These are phyloP conservation scores for Nephelium lappaceum DNA, from an alignment of 345 rosid genomes.

Conservation along the genomic window DNA sequence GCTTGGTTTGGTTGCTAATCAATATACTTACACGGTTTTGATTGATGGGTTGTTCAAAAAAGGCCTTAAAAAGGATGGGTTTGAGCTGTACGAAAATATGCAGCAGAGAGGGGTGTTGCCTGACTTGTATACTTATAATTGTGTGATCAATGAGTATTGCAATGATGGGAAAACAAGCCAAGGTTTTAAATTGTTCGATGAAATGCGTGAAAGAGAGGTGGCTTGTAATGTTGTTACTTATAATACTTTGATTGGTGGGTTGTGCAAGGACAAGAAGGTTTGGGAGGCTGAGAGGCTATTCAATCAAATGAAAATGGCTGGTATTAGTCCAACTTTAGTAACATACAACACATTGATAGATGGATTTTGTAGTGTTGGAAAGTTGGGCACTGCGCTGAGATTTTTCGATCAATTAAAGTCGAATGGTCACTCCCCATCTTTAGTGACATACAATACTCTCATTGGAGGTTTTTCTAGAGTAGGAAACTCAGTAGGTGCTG, in stretches of 20 bases:
- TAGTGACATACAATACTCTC: constrained; percentile 61
- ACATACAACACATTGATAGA: constrained; percentile 67
- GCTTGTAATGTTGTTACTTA: constrained; percentile 59
- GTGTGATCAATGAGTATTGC: constrained; percentile 56
- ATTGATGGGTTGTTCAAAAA: constrained; percentile 67
- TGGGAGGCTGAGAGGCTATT: constrained; percentile 55
- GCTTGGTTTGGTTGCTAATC: constrained; percentile 65
- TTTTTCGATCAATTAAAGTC: constrained; percentile 57
- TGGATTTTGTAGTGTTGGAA: constrained; percentile 54
- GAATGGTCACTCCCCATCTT: constrained; percentile 57
- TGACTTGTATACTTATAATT: constrained; percentile 60
- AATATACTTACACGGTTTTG: constrained; percentile 72
- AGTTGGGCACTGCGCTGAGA: constrained; percentile 49
- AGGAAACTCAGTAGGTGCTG: constrained; percentile 42
- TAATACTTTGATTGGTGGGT: constrained; percentile 62
- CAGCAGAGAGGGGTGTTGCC: constrained; percentile 53
- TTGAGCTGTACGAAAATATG: constrained; percentile 57
- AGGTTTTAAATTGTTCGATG: constrained; percentile 67
- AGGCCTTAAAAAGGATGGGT: constrained; percentile 56
- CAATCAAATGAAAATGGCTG: constrained; percentile 45
- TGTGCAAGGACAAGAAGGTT: constrained; percentile 48
- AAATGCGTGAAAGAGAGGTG: constrained; percentile 72
- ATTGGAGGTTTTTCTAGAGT: constrained; percentile 56
- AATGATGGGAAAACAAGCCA: constrained; percentile 41
- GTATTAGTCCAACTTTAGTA: constrained; percentile 58